Evolutionary conservation across 495 filamentous ascomycete species (phyloP).

Genomic region (Annulohypoxylon maeteangense): DNA sequence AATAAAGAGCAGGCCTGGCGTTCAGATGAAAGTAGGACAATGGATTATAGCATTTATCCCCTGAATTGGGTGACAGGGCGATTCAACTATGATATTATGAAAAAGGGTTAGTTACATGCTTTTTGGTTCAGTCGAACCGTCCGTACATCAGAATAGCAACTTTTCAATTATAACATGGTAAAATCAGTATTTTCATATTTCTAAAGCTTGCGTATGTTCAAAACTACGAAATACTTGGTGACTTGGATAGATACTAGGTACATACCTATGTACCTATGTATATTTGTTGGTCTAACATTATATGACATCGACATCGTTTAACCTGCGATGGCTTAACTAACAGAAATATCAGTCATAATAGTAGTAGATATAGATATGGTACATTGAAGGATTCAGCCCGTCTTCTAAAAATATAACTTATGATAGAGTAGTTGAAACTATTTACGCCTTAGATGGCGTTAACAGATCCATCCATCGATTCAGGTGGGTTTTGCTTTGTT

Average conservation of each 20-base stretch:
- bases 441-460: not conserved
- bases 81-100: slow-evolving; percentile 22
- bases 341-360: too few species aligned
- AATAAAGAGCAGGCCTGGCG: not conserved
- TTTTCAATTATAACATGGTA: slow-evolving; percentile 28
- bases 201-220: not conserved
- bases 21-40: slow-evolving; percentile 4
- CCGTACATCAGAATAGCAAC: slow-evolving; percentile 24
- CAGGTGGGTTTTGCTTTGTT: not conserved
- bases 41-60: slow-evolving; percentile 21
- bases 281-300: too few species aligned
- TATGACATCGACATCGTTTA: too few species aligned
- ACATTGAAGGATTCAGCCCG: not conserved
- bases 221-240: not conserved
- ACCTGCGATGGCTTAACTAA: too few species aligned
- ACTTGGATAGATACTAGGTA: too few species aligned
- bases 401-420: not conserved
- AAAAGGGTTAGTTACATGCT: slow-evolving; percentile 24
- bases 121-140: slow-evolving; percentile 36
- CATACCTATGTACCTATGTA: too few species aligned
- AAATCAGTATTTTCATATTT: not conserved
- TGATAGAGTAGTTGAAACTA: not conserved
- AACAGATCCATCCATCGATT: not conserved
- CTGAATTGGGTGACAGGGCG: not conserved
- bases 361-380: not conserved